Evolutionary conservation across 2,329 filamentous ascomycete genomes (phyloP), one percentile per base, ranked within the genome.

Genomic region (Neofusicoccum ribis): DNA sequence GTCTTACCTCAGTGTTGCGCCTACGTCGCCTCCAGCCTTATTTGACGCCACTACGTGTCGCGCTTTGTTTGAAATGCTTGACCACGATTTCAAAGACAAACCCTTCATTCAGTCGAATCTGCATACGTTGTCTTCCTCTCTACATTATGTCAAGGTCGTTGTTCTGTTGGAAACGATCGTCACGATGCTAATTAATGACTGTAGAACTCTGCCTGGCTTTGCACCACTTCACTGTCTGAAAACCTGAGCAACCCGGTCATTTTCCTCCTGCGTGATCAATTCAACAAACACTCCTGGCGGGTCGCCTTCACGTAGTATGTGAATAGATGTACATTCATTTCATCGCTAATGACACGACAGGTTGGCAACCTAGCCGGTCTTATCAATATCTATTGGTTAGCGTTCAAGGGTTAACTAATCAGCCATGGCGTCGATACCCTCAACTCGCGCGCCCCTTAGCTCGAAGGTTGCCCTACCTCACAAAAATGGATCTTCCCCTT

Each of bases 361-460:
- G 56, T 46, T 60, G 56, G 56, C 43, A 60, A 49, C 41, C 43
- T 46, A 36, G 56, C 41, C 56, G 43, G 56, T 47, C 17, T 23
- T 34, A 47, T 15, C 41, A 12, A 20, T 37, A 39, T 14, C 8
- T 2, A 44, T 9, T 17, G 12, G 2, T 20, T 43, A 59, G 20
- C 14, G 12, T 9, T 11, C 31, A 15, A 37, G 37, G 14, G 11
- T n/a, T n/a, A 5, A 37, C 20, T 41, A 37, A 31, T 15, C 31
- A 60, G n/a, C 6, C 44, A 64, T 64, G 63, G n/a, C 63, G 34
- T 58, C 63, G 17, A 49, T 64, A 39, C 63, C 63, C 31, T 64
- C 63, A 15, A 60, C 63, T 8, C 46, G 63, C 15, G 37, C 54
- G 14, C 52, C 51, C 23, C 51, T 49, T 37, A 61, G 49, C 36